phyloP scores from a whole-genome alignment of 1,139 yeast species.

The Hyphopichia wangnamkhiaoensis region DNA sequence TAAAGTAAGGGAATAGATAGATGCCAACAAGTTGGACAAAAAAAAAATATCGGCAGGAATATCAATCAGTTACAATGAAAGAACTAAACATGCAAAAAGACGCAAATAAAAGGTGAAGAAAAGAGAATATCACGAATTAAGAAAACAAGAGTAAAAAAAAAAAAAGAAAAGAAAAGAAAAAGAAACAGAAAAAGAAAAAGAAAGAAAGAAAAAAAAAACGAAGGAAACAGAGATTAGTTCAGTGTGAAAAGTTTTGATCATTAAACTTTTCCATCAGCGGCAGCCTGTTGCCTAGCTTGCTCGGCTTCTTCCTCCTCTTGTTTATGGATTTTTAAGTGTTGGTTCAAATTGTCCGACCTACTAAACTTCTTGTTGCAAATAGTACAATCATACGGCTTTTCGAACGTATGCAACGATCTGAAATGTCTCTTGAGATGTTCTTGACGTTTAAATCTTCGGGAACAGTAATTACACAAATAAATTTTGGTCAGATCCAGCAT shows the following conservation, averaged over 20 bases:
- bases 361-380: conserved; percentile 73
- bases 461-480: conserved; percentile 50
- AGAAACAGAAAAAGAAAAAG: background rate
- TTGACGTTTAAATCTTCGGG: conserved; percentile 69
- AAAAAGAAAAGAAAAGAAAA: background rate
- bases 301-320: conserved; percentile 29
- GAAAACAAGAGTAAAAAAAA: background rate
- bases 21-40: no score
- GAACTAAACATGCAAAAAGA: no score
- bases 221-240: background rate
- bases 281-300: background rate
- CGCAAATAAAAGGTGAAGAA: background rate
- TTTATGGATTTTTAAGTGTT: conserved; percentile 72
- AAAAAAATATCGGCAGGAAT: no score
- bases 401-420: conserved; percentile 71
- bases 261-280: conserved; percentile 1
- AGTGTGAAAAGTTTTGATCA: background rate
- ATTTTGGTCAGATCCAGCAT: conserved; percentile 43
- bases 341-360: conserved; percentile 72
- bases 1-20: no score
- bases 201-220: background rate
- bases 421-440: conserved; percentile 80
- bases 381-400: conserved; percentile 73
- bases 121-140: background rate
- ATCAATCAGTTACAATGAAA: no score